These are phyloP conservation scores for Pichia sp. DNA, from an alignment of 1,139 yeast species.

Conservation along the genomic window DNA sequence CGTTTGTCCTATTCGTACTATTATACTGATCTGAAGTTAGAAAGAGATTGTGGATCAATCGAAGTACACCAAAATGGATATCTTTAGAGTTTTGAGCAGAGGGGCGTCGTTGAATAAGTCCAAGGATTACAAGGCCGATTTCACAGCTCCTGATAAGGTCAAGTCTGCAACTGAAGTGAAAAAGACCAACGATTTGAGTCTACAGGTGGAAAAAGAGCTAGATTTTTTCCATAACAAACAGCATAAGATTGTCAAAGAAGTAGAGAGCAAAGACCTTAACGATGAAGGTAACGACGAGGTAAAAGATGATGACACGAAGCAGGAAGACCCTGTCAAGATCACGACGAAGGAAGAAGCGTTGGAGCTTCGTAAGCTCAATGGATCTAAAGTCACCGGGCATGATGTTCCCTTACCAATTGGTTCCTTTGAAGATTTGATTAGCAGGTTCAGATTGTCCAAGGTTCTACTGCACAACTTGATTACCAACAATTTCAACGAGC, in stretches of 20 bases:
- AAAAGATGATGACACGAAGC: constrained; percentile 22
- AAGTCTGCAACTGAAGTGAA: constrained; percentile 28
- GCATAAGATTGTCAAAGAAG: constrained; percentile 20
- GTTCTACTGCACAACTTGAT: constrained; percentile 62
- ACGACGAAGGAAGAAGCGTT: constrained; percentile 34
- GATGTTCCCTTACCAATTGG: constrained; percentile 79
- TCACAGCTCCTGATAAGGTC: constrained; percentile 38
- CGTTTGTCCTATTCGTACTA: not conserved
- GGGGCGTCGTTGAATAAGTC: constrained; percentile 75
- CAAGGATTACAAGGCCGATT: constrained; percentile 43
- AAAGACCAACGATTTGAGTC: constrained; percentile 37
- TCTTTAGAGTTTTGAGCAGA: constrained; percentile 75
- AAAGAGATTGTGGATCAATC: not conserved
- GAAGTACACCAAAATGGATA: constrained; percentile 52
- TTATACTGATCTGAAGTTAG: too few species aligned
- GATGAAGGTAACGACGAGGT: too few species aligned
- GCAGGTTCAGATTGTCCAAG: constrained; percentile 62
- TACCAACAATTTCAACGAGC: constrained; percentile 68
- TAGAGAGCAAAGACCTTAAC: constrained; percentile 11
- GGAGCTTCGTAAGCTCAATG: constrained; percentile 26
- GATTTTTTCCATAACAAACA: constrained; percentile 66
- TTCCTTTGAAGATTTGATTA: constrained; percentile 72
- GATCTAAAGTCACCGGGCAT: constrained; percentile 27
- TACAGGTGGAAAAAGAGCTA: constrained; percentile 53
- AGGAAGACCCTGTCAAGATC: constrained; percentile 42